phyloP scores from a whole-genome alignment of 2,329 filamentous ascomycete genomes.

The Aspergillus oerlinghausenensis region DNA sequence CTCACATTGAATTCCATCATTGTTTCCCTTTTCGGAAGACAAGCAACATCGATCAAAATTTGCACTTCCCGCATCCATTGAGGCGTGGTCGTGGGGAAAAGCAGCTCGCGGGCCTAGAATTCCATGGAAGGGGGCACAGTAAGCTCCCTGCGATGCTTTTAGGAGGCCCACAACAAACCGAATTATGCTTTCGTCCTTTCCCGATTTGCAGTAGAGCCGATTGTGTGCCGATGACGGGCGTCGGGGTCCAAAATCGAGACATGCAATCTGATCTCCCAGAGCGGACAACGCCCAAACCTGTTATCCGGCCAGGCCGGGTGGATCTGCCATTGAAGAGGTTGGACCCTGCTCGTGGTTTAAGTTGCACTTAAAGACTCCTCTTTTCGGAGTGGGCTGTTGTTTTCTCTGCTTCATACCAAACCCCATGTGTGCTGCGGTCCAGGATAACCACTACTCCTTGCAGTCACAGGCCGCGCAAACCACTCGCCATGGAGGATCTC shows the following conservation, averaged over 20 bases:
- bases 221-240: neutral
- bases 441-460: neutral
- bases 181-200: neutral
- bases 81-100: neutral
- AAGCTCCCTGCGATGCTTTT: neutral
- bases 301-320: neutral
- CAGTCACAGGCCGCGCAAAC: conserved; percentile 2
- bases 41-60: neutral
- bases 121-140: neutral
- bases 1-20: neutral
- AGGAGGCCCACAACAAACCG: neutral
- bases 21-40: neutral
- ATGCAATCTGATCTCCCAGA: neutral
- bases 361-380: neutral
- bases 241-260: neutral
- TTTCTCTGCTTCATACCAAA: neutral
- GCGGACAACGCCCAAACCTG: neutral
- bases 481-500: conserved; percentile 23
- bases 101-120: neutral
- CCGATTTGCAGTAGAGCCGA: neutral
- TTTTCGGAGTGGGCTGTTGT: neutral
- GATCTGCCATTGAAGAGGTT: neutral
- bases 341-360: neutral
- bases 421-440: neutral
- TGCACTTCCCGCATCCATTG: neutral